phyloP scores from a whole-genome alignment of 2,329 filamentous ascomycete genomes.

The Fusarium caatingaense region DNA sequence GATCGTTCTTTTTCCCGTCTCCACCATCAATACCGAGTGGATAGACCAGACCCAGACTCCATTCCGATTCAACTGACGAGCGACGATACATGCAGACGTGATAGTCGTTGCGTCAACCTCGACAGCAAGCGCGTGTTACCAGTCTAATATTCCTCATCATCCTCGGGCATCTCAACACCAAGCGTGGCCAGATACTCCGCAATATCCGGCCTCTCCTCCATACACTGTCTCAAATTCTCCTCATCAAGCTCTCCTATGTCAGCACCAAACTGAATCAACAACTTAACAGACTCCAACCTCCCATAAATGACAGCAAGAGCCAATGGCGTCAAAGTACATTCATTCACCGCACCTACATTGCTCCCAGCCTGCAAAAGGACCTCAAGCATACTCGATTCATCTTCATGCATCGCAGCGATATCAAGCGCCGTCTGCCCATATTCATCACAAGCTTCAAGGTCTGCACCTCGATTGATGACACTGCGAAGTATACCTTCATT shows the following conservation, averaged over 20 bases:
- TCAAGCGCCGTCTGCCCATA: background rate
- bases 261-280: background rate
- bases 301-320: background rate
- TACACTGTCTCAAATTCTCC: background rate
- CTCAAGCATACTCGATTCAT: background rate
- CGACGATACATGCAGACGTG: background rate
- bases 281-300: background rate
- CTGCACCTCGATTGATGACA: background rate
- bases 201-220: background rate
- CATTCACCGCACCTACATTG: background rate
- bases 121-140: fast-evolving
- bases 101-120: fast-evolving
- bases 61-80: too few relatives aligned
- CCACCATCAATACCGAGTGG: background rate
- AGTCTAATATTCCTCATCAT: background rate
- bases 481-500: background rate
- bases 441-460: background rate
- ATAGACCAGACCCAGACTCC: too few relatives aligned
- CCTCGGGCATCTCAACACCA: conserved; percentile 1
- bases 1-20: background rate
- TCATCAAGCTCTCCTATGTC: background rate
- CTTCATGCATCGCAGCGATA: background rate
- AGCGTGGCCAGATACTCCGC: background rate
- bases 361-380: background rate
- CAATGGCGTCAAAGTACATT: background rate